phyloP scores from a whole-genome alignment of 495 filamentous ascomycete genomes.

The Lophiotrema nucula region DNA sequence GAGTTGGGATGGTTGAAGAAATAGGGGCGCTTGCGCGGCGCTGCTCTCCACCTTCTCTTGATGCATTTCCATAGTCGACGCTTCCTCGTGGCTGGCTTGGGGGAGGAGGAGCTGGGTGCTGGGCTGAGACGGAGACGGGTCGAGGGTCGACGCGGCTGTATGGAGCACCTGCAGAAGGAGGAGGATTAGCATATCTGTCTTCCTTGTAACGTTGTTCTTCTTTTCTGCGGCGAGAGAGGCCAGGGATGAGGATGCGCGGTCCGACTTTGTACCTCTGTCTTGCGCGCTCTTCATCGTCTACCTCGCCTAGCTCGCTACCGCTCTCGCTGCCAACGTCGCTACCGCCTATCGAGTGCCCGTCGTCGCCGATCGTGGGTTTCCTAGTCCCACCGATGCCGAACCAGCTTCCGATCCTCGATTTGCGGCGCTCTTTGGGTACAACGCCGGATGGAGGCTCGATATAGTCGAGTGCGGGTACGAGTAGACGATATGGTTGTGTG shows the following conservation, averaged over 20 bases:
- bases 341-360: conserved; percentile 24
- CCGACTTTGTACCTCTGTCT: conserved; percentile 24
- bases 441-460: conserved; percentile 33
- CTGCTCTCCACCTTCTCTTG: not conserved
- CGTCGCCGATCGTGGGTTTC: conserved; percentile 13
- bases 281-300: conserved; percentile 21
- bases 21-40: not conserved
- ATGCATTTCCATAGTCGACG: not conserved
- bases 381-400: conserved; percentile 10
- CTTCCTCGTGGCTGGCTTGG: too few species aligned
- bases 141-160: not conserved
- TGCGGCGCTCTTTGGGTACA: conserved; percentile 14
- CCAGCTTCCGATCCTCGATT: conserved; percentile 17
- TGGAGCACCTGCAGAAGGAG: not conserved
- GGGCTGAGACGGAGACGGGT: too few species aligned
- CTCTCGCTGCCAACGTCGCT: conserved; percentile 3
- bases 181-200: not conserved
- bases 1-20: not conserved
- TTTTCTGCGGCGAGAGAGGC: conserved; percentile 1
- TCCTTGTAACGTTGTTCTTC: not conserved
- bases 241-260: conserved; percentile 24
- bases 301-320: conserved; percentile 13
- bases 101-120: too few species aligned
- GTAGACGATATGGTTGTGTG: conserved; percentile 79
- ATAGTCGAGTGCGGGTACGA: conserved; percentile 73